phyloP scores from a whole-genome alignment of 2,329 filamentous ascomycete genomes.

The Bimuria novae-zelandiae region DNA sequence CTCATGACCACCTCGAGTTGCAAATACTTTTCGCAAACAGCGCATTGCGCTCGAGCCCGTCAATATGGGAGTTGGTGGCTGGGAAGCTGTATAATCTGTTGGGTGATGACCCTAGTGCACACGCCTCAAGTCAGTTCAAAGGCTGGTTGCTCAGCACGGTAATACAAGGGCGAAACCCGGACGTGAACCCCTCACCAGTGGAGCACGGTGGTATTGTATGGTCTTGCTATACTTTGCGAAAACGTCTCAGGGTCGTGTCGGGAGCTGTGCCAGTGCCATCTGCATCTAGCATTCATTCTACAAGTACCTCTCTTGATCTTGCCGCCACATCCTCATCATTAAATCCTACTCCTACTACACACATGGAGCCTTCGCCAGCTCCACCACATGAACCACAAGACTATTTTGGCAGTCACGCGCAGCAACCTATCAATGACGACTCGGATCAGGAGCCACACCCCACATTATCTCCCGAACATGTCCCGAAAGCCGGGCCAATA shows the following conservation, averaged over 20 bases:
- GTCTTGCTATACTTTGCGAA: conserved; percentile 72
- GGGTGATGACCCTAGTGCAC: conserved; percentile 44
- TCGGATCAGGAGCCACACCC: conserved; percentile 17
- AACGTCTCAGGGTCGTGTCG: conserved; percentile 70
- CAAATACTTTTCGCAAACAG: conserved; percentile 71
- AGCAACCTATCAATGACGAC: conserved; percentile 15
- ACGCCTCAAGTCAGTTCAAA: conserved; percentile 61
- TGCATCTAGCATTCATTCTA: conserved; percentile 30
- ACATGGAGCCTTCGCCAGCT: conserved; percentile 15
- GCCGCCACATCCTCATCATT: conserved; percentile 31
- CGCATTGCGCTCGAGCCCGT: conserved; percentile 63
- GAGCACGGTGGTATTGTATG: conserved; percentile 69
- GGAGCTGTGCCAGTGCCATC: conserved; percentile 42
- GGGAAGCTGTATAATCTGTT: conserved; percentile 44
- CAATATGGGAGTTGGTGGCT: conserved; percentile 61
- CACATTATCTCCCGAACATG: conserved; percentile 11
- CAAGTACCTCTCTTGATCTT: conserved; percentile 42
- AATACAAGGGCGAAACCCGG: conserved; percentile 57
- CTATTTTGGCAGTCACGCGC: conserved; percentile 48
- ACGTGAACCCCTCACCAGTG: conserved; percentile 54
- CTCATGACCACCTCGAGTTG: conserved; percentile 54
- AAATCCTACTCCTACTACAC: conserved; percentile 13
- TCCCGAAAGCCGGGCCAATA: conserved; percentile 1
- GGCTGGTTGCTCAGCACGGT: conserved; percentile 67
- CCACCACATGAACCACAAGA: conserved; percentile 42